Conservation (phyloP, 805 yeast species). For the Ogataea naganishii region DNA sequence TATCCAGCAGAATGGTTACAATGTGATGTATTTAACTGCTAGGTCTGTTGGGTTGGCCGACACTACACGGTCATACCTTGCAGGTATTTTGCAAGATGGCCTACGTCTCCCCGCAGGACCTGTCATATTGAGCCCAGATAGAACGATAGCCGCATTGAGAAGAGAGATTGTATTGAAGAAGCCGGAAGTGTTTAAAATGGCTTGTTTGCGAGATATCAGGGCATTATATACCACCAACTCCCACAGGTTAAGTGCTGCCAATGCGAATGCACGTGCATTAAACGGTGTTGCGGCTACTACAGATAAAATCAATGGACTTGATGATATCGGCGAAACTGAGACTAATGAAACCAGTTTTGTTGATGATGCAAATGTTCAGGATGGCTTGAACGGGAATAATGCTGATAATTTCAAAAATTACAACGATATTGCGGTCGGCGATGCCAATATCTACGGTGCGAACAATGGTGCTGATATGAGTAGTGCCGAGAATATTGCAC, state of each 20-base stretch:
- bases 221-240: slow-evolving; percentile 42
- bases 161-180: slow-evolving; percentile 90
- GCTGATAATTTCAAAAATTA: too few species aligned
- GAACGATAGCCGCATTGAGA: slow-evolving; percentile 90
- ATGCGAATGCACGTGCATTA: slow-evolving; percentile 1
- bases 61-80: slow-evolving; percentile 74
- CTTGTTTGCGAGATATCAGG: slow-evolving; percentile 82
- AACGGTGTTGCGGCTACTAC: neutral
- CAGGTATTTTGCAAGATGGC: slow-evolving; percentile 72
- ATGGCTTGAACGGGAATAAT: too few species aligned
- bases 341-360: too few species aligned
- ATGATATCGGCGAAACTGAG: slow-evolving; percentile 5
- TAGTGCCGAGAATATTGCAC: slow-evolving; percentile 3
- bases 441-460: too few species aligned
- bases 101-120: slow-evolving; percentile 79
- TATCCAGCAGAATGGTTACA: slow-evolving; percentile 80
- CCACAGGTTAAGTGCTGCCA: slow-evolving; percentile 1
- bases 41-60: slow-evolving; percentile 95
- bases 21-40: slow-evolving; percentile 88
- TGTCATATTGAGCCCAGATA: slow-evolving; percentile 88
- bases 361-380: too few species aligned
- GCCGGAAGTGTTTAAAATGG: slow-evolving; percentile 98
- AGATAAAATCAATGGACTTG: slow-evolving; percentile 3
- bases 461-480: slow-evolving; percentile 1
- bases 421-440: too few species aligned